Conservation (phyloP, 225 moss, liverwort and hornwort genomes). For the Anthoceros angustus region DNA sequence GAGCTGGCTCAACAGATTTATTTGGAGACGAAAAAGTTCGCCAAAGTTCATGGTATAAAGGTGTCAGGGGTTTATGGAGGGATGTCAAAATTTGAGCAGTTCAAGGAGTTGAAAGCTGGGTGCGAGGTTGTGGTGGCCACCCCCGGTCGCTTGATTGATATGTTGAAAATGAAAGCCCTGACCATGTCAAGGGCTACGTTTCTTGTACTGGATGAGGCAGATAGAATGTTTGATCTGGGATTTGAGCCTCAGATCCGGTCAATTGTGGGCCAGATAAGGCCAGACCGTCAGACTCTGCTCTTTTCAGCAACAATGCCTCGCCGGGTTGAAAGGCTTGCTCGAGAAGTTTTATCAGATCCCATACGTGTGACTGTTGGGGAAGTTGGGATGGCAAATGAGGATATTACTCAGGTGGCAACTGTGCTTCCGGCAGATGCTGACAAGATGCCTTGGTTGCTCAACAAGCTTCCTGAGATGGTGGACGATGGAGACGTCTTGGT, state of each 20-base stretch:
- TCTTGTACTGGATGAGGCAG: conserved; percentile 91
- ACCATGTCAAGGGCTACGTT: conserved; percentile 74
- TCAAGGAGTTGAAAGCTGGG: conserved; percentile 92
- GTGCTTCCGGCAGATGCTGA: conserved; percentile 64
- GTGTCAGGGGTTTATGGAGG: conserved; percentile 92
- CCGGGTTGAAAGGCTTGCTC: conserved; percentile 80
- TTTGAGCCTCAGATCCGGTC: conserved; percentile 97
- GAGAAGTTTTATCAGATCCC: conserved; percentile 72
- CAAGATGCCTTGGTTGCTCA: conserved; percentile 69
- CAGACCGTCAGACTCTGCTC: conserved; percentile 84
- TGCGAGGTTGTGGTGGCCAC: conserved; percentile 96
- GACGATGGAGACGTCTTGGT: conserved; percentile 87
- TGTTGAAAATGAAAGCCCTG: conserved; percentile 91
- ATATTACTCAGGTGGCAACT: conserved; percentile 75
- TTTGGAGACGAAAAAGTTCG: conserved; percentile 72
- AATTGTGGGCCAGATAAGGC: conserved; percentile 85
- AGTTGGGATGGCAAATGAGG: conserved; percentile 74
- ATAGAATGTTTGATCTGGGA: conserved; percentile 93
- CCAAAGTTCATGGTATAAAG: conserved; percentile 69
- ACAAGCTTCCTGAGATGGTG: conserved; percentile 56
- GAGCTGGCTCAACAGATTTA: conserved; percentile 97
- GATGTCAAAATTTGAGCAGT: conserved; percentile 96
- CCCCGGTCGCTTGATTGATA: conserved; percentile 90
- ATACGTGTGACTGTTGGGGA: conserved; percentile 82
- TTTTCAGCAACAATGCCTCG: conserved; percentile 98